Conservation (phyloP, 2,329 filamentous ascomycete species). For the Thielaviopsis ethacetica region DNA sequence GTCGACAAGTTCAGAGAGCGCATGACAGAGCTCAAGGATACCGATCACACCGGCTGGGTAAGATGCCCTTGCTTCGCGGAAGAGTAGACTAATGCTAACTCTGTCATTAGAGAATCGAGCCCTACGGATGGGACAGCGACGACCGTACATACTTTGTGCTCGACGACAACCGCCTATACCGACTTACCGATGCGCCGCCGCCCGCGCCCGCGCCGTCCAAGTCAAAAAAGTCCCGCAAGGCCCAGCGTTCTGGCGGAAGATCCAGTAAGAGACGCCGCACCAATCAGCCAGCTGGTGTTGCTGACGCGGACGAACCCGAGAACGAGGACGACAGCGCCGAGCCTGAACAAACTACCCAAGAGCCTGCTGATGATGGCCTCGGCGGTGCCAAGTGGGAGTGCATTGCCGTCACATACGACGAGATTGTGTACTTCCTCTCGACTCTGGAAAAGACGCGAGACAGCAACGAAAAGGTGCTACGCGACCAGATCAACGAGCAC, state of each 20-base stretch:
- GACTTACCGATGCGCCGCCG: constrained; percentile 59
- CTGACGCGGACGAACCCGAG: constrained; percentile 20
- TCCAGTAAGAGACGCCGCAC: constrained; percentile 50
- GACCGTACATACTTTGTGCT: constrained; percentile 80
- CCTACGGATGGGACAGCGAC: constrained; percentile 74
- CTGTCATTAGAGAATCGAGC: constrained; percentile 48
- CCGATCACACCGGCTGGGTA: constrained; percentile 73
- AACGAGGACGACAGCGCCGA: constrained; percentile 19
- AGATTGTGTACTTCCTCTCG: constrained; percentile 57
- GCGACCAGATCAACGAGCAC: constrained; percentile 55
- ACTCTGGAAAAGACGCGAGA: constrained; percentile 63
- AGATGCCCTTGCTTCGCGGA: constrained; percentile 25
- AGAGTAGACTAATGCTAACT: background rate
- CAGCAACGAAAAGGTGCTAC: constrained; percentile 66
- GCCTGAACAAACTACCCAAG: constrained; percentile 14
- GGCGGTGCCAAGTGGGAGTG: constrained; percentile 82
- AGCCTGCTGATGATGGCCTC: constrained; percentile 41
- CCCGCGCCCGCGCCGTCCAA: constrained; percentile 43
- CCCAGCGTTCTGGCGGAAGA: constrained; percentile 33
- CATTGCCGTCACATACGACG: constrained; percentile 62
- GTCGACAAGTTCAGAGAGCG: constrained; percentile 73
- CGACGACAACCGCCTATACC: constrained; percentile 87
- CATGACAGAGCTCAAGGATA: constrained; percentile 68
- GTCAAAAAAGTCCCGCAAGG: constrained; percentile 42
- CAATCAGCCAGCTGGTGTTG: constrained; percentile 3